Evolutionary conservation across 805 yeast genomes (phyloP).

Genomic region (Saccharomycopsis babjevae): DNA sequence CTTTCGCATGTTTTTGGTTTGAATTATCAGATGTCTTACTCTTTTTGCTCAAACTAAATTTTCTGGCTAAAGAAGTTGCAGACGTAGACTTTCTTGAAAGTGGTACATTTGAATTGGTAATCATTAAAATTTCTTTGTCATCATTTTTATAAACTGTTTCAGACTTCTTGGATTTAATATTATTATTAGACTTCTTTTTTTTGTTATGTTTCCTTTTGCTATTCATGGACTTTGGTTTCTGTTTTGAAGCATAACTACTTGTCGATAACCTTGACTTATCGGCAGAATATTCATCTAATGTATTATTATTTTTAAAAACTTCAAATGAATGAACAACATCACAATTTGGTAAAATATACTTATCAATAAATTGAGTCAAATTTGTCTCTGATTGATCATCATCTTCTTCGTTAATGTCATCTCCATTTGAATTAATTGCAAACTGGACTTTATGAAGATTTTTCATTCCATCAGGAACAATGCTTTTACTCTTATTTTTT

Average conservation of each 20-base stretch:
- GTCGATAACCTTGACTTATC: neutral
- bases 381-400: constrained; percentile 11
- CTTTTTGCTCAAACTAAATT: neutral
- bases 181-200: neutral
- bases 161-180: neutral
- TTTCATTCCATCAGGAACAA: neutral
- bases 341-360: constrained; percentile 17
- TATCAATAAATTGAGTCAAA: constrained; percentile 7
- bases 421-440: neutral
- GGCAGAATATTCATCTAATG: neutral
- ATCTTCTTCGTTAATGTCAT: neutral
- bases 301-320: constrained; percentile 5
- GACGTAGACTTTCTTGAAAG: neutral
- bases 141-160: neutral
- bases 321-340: constrained; percentile 10
- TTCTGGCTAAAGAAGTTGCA: neutral
- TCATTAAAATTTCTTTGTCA: neutral
- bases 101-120: neutral
- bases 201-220: neutral
- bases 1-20: neutral
- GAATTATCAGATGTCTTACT: neutral
- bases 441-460: neutral
- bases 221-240: neutral
- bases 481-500: neutral
- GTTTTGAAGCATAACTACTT: neutral